Conservation (phyloP, 1,284 basidiomycete genomes). For the Garcileccinum viscosum region DNA sequence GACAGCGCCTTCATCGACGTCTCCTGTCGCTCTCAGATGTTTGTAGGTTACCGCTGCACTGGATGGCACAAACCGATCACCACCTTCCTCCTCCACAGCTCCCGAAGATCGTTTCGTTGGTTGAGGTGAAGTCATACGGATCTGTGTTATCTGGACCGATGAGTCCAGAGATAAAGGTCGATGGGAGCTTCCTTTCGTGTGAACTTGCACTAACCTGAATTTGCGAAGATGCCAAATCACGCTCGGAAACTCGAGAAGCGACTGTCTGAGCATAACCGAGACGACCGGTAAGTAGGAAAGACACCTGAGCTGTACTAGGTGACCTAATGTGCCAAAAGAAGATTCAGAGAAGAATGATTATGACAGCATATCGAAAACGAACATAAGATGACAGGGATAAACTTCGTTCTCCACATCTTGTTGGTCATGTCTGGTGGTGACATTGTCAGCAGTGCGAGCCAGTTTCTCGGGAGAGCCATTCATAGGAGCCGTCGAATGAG, state of each 20-base stretch:
- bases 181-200: slow-evolving; percentile 23
- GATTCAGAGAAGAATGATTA: slow-evolving; percentile 9
- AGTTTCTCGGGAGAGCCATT: slow-evolving; percentile 1
- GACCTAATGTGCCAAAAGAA: slow-evolving; percentile 4
- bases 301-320: slow-evolving; percentile 1
- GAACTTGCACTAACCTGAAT: slow-evolving; percentile 5
- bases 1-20: neutral
- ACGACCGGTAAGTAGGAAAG: slow-evolving; percentile 21
- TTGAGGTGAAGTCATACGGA: neutral
- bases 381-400: slow-evolving; percentile 10
- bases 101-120: neutral
- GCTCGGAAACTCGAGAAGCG: neutral
- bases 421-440: neutral
- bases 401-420: slow-evolving; percentile 8
- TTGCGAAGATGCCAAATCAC: neutral
- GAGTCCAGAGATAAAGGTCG: neutral
- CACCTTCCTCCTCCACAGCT: neutral
- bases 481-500: neutral
- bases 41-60: neutral
- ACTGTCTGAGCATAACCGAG: slow-evolving; percentile 4
- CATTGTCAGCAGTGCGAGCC: neutral
- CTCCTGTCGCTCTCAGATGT: neutral
- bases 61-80: slow-evolving; percentile 22
- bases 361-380: slow-evolving; percentile 10
- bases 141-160: neutral